These are phyloP conservation scores for Cyberlindnera maritima DNA, from an alignment of 805 yeast species.

Conservation along the genomic window DNA sequence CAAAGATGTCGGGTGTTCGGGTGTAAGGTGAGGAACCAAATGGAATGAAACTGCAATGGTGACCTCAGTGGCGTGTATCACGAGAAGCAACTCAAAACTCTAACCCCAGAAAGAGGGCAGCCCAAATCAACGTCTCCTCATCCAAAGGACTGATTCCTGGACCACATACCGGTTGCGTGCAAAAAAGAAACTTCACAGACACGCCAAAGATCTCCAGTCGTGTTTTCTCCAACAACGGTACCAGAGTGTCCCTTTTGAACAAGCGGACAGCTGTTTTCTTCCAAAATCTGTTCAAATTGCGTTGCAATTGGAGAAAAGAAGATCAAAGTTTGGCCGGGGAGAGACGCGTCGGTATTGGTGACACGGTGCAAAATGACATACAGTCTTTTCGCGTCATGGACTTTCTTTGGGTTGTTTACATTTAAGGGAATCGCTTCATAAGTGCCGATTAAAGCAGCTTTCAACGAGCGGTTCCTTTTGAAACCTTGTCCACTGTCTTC, in stretches of 20 bases:
- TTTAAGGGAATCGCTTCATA: too few relatives aligned
- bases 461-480: too few relatives aligned
- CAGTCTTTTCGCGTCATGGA: not conserved
- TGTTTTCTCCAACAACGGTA: not conserved
- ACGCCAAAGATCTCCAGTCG: not conserved
- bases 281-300: too few relatives aligned
- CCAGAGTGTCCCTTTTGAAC: not conserved
- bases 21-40: constrained; percentile 4
- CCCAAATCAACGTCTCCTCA: not conserved
- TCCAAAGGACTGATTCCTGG: not conserved
- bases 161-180: too few relatives aligned
- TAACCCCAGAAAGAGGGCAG: too few relatives aligned
- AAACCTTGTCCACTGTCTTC: too few relatives aligned
- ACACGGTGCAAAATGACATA: not conserved
- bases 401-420: not conserved
- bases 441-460: too few relatives aligned
- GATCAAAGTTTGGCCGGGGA: not conserved
- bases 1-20: constrained; percentile 6
- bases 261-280: not conserved
- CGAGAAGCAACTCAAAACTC: not conserved
- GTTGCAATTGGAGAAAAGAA: not conserved
- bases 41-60: not conserved
- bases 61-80: not conserved
- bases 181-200: too few relatives aligned
- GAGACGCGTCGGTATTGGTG: not conserved